Conservation (phyloP, 495 filamentous ascomycete genomes). For the Neurospora tetraspora region DNA sequence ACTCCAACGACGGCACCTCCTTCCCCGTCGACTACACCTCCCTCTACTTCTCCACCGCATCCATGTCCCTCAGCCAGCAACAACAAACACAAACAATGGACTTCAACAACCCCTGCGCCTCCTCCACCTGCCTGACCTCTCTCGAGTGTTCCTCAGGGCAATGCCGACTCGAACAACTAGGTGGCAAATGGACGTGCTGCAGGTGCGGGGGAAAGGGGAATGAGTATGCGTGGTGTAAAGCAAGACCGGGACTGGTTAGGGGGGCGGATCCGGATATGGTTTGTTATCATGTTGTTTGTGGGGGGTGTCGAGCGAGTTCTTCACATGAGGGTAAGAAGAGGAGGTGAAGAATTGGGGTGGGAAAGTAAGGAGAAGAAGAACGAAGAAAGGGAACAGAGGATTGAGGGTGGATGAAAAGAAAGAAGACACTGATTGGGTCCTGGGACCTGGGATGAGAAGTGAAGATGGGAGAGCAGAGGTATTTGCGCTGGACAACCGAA, state of each 20-base stretch:
- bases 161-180: constrained; percentile 33
- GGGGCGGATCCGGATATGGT: constrained; percentile 34
- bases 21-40: background rate
- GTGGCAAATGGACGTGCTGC: constrained; percentile 35
- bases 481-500: too few relatives aligned
- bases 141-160: constrained; percentile 32
- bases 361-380: background rate
- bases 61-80: background rate
- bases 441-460: too few relatives aligned
- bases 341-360: background rate
- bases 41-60: background rate
- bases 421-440: too few relatives aligned
- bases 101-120: constrained; percentile 30
- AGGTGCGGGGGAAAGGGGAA: constrained; percentile 32
- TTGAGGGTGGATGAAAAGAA: too few relatives aligned
- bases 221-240: constrained; percentile 11
- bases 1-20: background rate
- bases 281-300: constrained; percentile 27
- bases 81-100: constrained; percentile 12
- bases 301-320: constrained; percentile 10
- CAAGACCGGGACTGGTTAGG: constrained; percentile 16
- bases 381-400: too few relatives aligned
- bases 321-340: background rate
- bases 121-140: constrained; percentile 30
- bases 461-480: too few relatives aligned